Percentiles rank a stretch among this genome's conserved stretches.
Evolutionary conservation across 495 filamentous ascomycete species (phyloP).

Genomic region (Mytilinidion resinicola): DNA sequence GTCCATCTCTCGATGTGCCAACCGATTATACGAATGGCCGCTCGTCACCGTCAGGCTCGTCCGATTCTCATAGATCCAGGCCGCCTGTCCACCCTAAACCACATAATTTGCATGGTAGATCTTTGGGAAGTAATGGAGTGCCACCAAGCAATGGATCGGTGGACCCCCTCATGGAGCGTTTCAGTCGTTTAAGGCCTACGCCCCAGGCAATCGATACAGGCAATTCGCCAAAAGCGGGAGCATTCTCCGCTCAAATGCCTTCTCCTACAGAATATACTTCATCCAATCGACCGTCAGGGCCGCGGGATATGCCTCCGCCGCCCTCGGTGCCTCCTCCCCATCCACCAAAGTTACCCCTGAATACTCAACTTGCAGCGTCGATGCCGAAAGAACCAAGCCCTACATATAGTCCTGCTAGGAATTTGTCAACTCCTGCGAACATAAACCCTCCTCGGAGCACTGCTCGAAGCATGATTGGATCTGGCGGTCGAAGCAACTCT

Average conservation of each 20-base stretch:
- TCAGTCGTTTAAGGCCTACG: slow-evolving; percentile 50
- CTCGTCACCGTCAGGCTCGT: slow-evolving; percentile 1
- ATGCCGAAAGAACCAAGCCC: slow-evolving; percentile 78
- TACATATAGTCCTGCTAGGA: slow-evolving; percentile 70
- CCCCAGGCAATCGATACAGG: slow-evolving; percentile 13
- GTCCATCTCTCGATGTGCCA: slow-evolving; percentile 7
- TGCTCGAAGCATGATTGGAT: slow-evolving; percentile 37
- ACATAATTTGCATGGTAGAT: slow-evolving; percentile 51
- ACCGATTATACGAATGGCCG: slow-evolving; percentile 6
- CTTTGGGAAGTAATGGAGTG: slow-evolving; percentile 26
- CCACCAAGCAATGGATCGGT: slow-evolving; percentile 10
- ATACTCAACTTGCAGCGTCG: slow-evolving; percentile 42
- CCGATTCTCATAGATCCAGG: slow-evolving; percentile 32
- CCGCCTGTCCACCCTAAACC: slow-evolving; percentile 60
- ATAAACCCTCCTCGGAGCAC: slow-evolving; percentile 46
- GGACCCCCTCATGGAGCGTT: slow-evolving; percentile 50
- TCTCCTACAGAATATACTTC: slow-evolving; percentile 36
- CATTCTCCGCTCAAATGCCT: slow-evolving; percentile 32
- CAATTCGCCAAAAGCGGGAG: slow-evolving; percentile 2
- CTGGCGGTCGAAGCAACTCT: slow-evolving; percentile 33
- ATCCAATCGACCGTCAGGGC: slow-evolving; percentile 43
- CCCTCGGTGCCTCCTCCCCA: slow-evolving; percentile 33
- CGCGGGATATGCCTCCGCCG: slow-evolving; percentile 53
- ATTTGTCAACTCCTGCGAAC: slow-evolving; percentile 46
- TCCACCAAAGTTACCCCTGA: slow-evolving; percentile 52